Conservation (phyloP, 1,139 yeast genomes). For the Arxiozyma heterogenica region DNA sequence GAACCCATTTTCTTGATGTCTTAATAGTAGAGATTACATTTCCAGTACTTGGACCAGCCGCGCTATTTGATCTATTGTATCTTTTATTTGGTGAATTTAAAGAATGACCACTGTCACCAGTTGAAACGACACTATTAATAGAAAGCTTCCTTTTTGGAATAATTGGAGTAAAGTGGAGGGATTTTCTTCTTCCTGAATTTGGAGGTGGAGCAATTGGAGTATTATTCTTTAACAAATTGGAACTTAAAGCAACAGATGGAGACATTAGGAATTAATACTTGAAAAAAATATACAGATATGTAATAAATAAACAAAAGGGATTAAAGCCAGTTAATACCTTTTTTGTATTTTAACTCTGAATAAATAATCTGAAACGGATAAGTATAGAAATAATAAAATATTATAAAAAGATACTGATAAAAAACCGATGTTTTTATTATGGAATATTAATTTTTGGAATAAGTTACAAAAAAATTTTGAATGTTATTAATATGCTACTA, state of each 20-base stretch:
- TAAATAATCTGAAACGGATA: no score
- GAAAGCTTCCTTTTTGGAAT: conserved; percentile 9
- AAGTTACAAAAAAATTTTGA: no score
- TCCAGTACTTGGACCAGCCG: not conserved
- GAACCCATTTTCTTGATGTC: conserved; percentile 30
- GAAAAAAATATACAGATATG: not conserved
- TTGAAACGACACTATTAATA: not conserved
- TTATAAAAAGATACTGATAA: no score
- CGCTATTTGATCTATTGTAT: not conserved
- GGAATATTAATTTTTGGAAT: no score
- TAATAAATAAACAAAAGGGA: not conserved
- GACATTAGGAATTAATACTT: not conserved
- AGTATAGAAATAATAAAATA: no score
- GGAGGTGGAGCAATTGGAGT: not conserved
- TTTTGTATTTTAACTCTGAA: no score
- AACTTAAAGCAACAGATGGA: conserved; percentile 4
- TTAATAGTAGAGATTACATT: not conserved
- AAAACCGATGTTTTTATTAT: no score
- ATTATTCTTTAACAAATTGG: not conserved
- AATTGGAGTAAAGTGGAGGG: conserved; percentile 8
- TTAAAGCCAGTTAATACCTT: no score
- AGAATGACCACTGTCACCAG: not conserved
- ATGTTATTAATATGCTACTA: no score
- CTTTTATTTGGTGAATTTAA: not conserved
- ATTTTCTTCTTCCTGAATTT: not conserved